Evolutionary conservation across 2,329 filamentous ascomycete genomes (phyloP), one percentile per base, ranked within the genome.

Genomic region (Ophiostoma australiae): DNA sequence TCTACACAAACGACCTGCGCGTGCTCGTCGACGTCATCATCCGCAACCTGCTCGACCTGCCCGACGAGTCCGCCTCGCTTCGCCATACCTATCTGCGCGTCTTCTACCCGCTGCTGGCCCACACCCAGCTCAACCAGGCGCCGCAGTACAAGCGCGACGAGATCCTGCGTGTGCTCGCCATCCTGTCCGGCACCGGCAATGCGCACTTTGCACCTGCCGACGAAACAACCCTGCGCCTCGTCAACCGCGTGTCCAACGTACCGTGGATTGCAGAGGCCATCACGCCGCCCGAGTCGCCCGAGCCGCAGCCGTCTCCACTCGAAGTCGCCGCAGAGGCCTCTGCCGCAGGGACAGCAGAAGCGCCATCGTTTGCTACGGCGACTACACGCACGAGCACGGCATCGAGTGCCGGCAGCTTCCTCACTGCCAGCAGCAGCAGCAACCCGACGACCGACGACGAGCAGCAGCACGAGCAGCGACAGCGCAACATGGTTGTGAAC

Each of bases 11-110:
- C 78, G 95, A 99, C 77, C 84, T 99, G 39, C 91, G 93, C 72
- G 95, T 99, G 4, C 86, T 99, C 20, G 85, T 98, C 67, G 95
- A 99, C 77, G 95, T 99, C 74, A 93, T 99, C 72, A 92, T 99
- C 73, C 91, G 95, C 63, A 99, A 99, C 77, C 84, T 99, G n/a
- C 89, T 98, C 76, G 95, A 99, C 78, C 84, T 99, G 10, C 95
- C 96, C 0, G 90, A 94, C 76, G 94, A 97, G 78, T 89, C 87
- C 73, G 83, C 85, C 73, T 84, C 88, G 23, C 83, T 99, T 71
- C 88, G 94, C 52, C 95, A 99, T 79, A 99, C 95, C 4, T 99
- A 99, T 78, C 85, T 99, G 6, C 90, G 95, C 41, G 95, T 99
- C 4, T 83, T 99, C 15, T 93, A 96, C 77, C 95, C 95, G 0